Evolutionary conservation across 1,284 basidiomycete genomes (phyloP).

Genomic region (Schizophyllum amplum): DNA sequence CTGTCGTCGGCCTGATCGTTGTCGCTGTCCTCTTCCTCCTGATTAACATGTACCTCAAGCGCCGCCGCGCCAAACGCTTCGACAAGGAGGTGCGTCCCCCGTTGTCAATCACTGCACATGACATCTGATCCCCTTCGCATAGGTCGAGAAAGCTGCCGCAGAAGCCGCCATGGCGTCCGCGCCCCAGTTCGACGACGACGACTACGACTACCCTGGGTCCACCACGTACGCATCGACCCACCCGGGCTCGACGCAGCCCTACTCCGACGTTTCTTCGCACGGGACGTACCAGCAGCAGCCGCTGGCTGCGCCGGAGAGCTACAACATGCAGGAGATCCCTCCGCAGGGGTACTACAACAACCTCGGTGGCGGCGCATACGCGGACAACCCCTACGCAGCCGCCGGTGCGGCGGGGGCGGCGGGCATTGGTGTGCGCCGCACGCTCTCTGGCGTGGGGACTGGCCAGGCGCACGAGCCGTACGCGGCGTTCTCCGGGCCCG

Average conservation of each 20-base stretch:
- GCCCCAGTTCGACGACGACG: neutral
- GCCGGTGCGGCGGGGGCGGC: neutral
- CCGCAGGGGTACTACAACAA: neutral
- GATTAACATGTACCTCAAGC: slow-evolving; percentile 27
- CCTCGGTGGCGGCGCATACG: neutral
- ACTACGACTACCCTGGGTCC: neutral
- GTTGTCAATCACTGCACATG: neutral
- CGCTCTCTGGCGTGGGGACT: neutral
- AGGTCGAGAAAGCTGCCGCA: neutral
- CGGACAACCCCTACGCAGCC: neutral
- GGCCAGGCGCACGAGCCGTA: neutral
- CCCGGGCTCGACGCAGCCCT: neutral
- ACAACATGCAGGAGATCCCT: slow-evolving; percentile 4
- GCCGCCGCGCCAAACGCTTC: slow-evolving; percentile 30
- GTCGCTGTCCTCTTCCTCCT: slow-evolving; percentile 24
- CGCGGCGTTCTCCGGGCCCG: neutral
- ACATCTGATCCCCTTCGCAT: neutral
- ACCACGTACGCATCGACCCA: neutral
- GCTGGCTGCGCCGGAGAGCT: slow-evolving; percentile 1
- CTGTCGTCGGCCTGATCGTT: slow-evolving; percentile 29
- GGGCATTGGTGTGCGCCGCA: neutral
- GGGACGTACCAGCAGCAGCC: slow-evolving; percentile 5
- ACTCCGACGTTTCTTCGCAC: slow-evolving; percentile 2
- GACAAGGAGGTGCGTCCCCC: slow-evolving; percentile 23
- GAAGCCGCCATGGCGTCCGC: neutral